Percentiles rank a stretch among this genome's conserved stretches.
phyloP scores from a whole-genome alignment of 2,329 filamentous ascomycete species.

The Chalaropsis ovoidea region DNA sequence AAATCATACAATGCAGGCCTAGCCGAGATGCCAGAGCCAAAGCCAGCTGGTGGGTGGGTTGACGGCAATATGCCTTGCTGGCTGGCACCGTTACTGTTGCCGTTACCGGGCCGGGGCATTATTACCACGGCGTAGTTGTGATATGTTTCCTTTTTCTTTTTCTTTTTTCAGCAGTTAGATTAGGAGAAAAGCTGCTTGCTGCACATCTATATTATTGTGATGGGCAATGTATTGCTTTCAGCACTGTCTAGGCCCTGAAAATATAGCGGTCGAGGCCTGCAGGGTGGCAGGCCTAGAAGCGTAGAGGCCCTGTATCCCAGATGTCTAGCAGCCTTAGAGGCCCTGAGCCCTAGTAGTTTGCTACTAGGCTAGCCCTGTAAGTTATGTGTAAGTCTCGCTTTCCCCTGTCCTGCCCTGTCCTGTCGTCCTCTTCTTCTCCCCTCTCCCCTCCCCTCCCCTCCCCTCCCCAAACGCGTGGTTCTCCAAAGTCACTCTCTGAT shows the following conservation, averaged over 20 bases:
- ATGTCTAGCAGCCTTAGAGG: not conserved
- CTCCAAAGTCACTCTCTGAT: not conserved
- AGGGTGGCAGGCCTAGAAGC: not conserved
- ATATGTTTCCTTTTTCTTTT: not conserved
- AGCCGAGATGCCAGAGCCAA: not conserved
- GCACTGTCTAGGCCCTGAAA: not conserved
- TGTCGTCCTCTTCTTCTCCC: not conserved
- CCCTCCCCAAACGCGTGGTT: not conserved
- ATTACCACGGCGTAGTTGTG: not conserved
- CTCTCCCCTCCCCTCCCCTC: not conserved
- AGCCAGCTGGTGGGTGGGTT: not conserved
- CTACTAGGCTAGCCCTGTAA: not conserved
- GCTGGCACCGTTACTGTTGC: too few relatives aligned
- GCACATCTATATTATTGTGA: too few relatives aligned
- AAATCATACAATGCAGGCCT: not conserved
- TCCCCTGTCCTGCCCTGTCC: not conserved
- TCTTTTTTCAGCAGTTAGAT: too few relatives aligned
- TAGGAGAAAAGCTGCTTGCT: too few relatives aligned
- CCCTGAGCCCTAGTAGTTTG: not conserved
- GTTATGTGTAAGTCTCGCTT: not conserved
- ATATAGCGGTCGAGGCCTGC: constrained; percentile 1
- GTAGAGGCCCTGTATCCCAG: not conserved
- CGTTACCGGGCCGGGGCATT: not conserved
- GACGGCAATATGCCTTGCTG: not conserved
- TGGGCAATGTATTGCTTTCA: not conserved